Base-by-base conservation (phyloP, 139 green algal genomes). In the Trebouxia sp. region DNA sequence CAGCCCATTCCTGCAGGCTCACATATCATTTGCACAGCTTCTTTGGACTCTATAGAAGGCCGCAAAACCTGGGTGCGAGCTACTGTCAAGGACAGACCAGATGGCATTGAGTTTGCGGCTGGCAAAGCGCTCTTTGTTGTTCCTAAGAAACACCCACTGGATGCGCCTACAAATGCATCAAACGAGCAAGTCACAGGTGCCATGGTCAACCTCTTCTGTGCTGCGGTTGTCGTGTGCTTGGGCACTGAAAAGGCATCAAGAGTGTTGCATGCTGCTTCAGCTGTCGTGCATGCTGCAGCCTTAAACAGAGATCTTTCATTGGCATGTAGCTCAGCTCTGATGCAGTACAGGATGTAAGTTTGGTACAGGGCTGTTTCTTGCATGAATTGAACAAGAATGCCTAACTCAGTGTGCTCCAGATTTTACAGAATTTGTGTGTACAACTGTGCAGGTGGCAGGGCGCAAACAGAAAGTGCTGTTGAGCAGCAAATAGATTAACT, bases 1-100 rank as follows among this genome's bases (percentile, higher is more conserved):
- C 45, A 66, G 55, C 87, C 84, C 8, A 51, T 90, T 20, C 87
- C 87, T 10, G 81, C 82, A 20, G 79, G 41, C 12, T 56, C 55
- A 15, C 41, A 80, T 5, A 48, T 89, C 14, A 50, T 84, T 4
- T 90, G 87, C 82, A 85, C 74, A 3, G 80, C 84, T 0, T 37
- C 45, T 2, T 56, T 90, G 50, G 39, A 83, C 11, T 76, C 38
- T 12, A 65, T 85, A 30, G 86, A 85, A 24, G 85, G 90, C 48
- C 88, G 90, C 65, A 93, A 91, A 65, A 56, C 74, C n/a, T 90
- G 82, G 82, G 67, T 80, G 22, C 30, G 22, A 8, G 84, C 84
- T 0, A 65, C 82, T 17, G 69, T 90, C 32, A 30, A 43, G 22
- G 84, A 88, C 70, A 65, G 56, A 6, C 86, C 86, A 8, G 84